Evolutionary conservation across 2,329 filamentous ascomycete species (phyloP).

Genomic region (Helicocarpus griseus): DNA sequence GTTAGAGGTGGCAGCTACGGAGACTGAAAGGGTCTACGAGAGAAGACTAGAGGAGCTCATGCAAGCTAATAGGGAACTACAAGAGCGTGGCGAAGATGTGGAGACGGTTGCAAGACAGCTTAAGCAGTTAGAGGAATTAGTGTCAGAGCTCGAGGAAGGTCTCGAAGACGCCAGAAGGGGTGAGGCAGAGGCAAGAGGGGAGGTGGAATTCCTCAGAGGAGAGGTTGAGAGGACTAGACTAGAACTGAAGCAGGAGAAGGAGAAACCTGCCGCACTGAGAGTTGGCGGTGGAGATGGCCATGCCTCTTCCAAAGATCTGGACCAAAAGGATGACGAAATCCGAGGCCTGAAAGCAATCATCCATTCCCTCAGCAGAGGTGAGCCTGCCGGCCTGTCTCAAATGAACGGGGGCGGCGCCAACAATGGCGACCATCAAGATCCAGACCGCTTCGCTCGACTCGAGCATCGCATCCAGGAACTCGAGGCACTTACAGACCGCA

Average conservation of each 20-base stretch:
- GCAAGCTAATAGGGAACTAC: constrained; percentile 71
- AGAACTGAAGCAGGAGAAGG: constrained; percentile 78
- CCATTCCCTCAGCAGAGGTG: constrained; percentile 73
- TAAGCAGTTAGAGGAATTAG: constrained; percentile 90
- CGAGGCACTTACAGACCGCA: constrained; percentile 61
- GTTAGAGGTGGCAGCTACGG: constrained; percentile 85
- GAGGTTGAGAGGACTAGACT: constrained; percentile 87
- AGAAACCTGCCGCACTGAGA: constrained; percentile 60
- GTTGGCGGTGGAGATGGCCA: constrained; percentile 31
- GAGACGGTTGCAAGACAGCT: constrained; percentile 83
- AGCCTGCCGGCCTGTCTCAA: constrained; percentile 16
- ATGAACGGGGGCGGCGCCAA: constrained; percentile 20
- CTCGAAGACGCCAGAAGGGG: constrained; percentile 88
- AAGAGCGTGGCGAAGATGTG: constrained; percentile 77
- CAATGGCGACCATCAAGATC: constrained; percentile 42
- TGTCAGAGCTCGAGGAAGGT: constrained; percentile 93
- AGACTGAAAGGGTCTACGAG: constrained; percentile 92
- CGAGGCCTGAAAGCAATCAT: constrained; percentile 95
- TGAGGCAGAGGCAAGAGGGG: constrained; percentile 88
- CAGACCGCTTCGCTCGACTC: constrained; percentile 53
- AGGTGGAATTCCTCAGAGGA: constrained; percentile 89
- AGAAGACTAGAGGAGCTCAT: constrained; percentile 50
- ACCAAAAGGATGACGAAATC: constrained; percentile 95
- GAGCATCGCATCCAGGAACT: constrained; percentile 75
- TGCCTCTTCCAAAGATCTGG: constrained; percentile 60